phyloP scores from a whole-genome alignment of 192 early-diverging fungal species.

The Neocallimastix lanati region DNA sequence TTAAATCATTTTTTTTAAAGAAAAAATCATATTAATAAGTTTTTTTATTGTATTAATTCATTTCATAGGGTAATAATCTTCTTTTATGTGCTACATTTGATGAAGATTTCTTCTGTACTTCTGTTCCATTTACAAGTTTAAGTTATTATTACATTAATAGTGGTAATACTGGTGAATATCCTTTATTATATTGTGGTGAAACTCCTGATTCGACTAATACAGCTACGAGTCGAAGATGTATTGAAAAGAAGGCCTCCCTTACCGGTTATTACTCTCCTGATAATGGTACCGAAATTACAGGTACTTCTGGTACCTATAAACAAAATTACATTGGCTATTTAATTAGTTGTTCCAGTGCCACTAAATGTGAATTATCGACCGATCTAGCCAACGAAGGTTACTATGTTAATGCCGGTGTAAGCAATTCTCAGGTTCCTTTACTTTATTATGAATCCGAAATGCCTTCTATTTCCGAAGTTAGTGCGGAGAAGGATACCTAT shows the following conservation, averaged over 20 bases:
- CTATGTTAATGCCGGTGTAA: not conserved
- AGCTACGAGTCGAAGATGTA: too few species aligned
- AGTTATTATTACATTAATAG: not conserved
- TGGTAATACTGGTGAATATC: not conserved
- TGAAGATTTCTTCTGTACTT: not conserved
- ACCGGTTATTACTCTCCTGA: not conserved
- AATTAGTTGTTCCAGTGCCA: not conserved
- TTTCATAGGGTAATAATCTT: too few species aligned
- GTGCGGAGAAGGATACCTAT: not conserved
- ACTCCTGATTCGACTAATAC: too few species aligned
- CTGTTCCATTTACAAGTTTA: not conserved
- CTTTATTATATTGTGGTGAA: not conserved
- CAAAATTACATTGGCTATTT: not conserved
- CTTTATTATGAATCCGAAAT: not conserved
- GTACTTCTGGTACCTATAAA: too few species aligned
- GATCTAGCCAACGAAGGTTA: not conserved
- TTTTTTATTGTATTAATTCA: too few species aligned
- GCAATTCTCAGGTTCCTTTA: not conserved
- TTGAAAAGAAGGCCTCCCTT: not conserved
- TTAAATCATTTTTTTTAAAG: too few species aligned
- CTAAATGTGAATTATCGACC: not conserved
- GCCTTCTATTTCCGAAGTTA: not conserved
- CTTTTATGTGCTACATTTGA: not conserved
- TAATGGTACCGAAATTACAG: too few species aligned
- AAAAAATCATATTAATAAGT: too few species aligned